A percentile compares a stretch with the other conserved stretches of the same genome.
Conservation (phyloP, 179 eudicot genomes). For the Amaranthus tricolor region DNA sequence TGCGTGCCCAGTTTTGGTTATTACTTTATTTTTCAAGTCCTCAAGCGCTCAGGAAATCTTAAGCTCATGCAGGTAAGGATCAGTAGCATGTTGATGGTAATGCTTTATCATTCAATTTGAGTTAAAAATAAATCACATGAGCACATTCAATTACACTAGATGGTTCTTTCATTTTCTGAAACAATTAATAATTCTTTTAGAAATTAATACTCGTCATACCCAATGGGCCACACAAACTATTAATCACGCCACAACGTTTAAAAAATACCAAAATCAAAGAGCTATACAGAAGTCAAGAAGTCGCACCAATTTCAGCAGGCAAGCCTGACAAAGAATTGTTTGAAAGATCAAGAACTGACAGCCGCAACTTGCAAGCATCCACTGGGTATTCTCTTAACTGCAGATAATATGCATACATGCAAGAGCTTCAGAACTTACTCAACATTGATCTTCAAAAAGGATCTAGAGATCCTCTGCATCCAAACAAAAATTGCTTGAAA, state of each 20-base stretch:
- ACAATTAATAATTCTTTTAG: background rate
- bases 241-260: background rate
- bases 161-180: background rate
- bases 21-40: too few relatives aligned
- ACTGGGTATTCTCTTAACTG: slow-evolving; percentile 85
- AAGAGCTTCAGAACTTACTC: slow-evolving; percentile 14
- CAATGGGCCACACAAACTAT: background rate
- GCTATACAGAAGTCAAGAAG: slow-evolving; percentile 21
- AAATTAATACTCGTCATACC: background rate
- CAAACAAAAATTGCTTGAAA: background rate
- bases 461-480: background rate
- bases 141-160: background rate
- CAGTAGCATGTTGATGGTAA: too few relatives aligned
- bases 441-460: background rate
- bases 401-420: slow-evolving; percentile 23
- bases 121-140: background rate
- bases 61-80: too few relatives aligned
- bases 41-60: too few relatives aligned
- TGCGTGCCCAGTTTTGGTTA: too few relatives aligned
- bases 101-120: too few relatives aligned
- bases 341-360: slow-evolving; percentile 83
- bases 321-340: slow-evolving; percentile 92
- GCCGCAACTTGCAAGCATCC: slow-evolving; percentile 77
- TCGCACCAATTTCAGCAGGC: slow-evolving; percentile 93
- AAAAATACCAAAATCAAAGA: background rate